Evolutionary conservation across 495 filamentous ascomycete species (phyloP).

Genomic region (Penicillium parvum): DNA sequence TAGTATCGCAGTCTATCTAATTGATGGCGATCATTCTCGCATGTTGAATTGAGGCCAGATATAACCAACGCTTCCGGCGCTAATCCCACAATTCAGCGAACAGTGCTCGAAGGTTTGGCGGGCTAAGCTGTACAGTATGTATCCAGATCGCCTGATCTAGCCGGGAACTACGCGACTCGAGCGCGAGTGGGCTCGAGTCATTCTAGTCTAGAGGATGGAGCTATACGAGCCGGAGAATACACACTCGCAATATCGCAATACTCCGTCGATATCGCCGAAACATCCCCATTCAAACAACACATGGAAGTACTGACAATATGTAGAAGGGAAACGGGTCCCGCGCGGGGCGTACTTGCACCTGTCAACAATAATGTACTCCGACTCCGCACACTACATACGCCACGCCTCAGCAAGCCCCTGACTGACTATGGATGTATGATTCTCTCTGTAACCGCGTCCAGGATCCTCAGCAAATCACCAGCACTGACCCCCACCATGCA

Average conservation of each 20-base stretch:
- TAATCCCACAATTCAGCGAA: neutral
- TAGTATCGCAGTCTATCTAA: too few relatives aligned
- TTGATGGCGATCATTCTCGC: too few relatives aligned
- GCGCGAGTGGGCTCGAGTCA: slow-evolving; percentile 8
- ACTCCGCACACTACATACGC: neutral
- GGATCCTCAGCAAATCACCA: slow-evolving; percentile 5
- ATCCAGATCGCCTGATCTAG: slow-evolving; percentile 11
- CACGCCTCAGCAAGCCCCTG: neutral
- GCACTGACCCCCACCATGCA: slow-evolving; percentile 23
- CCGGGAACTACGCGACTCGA: slow-evolving; percentile 15
- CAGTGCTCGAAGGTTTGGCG: slow-evolving; percentile 4
- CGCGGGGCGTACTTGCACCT: slow-evolving; percentile 12
- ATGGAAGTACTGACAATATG: neutral
- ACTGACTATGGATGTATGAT: too few relatives aligned
- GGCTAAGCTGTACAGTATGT: too few relatives aligned
- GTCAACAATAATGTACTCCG: too few relatives aligned
- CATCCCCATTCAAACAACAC: neutral
- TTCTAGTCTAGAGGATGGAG: slow-evolving; percentile 15
- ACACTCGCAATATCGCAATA: too few relatives aligned
- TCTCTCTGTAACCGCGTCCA: neutral
- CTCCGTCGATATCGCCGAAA: neutral
- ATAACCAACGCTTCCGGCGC: slow-evolving; percentile 7
- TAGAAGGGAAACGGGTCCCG: neutral
- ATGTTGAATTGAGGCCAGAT: too few relatives aligned
- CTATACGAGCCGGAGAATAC: too few relatives aligned